A percentile compares a stretch with the other conserved stretches of the same genome.
phyloP scores from a whole-genome alignment of 2,329 filamentous ascomycete genomes.

The Neofusicoccum sp. region DNA sequence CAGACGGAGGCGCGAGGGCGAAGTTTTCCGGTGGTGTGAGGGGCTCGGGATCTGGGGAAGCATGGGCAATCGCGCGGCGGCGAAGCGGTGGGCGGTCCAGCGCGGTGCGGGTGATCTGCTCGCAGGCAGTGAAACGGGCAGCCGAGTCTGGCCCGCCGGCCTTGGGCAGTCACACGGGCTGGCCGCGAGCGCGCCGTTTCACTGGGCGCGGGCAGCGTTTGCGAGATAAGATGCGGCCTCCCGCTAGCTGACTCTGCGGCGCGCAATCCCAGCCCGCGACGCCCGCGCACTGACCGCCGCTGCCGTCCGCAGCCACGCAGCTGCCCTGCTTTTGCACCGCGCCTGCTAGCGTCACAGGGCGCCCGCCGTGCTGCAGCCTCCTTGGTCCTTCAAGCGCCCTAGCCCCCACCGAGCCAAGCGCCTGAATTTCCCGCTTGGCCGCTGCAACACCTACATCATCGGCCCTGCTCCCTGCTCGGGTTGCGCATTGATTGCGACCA shows the following conservation, averaged over 20 bases:
- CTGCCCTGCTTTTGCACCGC: conserved; percentile 10
- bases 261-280: conserved; percentile 10
- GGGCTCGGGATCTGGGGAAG: conserved; percentile 12
- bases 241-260: conserved; percentile 7
- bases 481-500: conserved; percentile 14
- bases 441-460: conserved; percentile 13
- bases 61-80: not conserved
- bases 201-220: not conserved
- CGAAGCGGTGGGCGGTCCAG: not conserved
- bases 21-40: conserved; percentile 3
- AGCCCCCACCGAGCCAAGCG: conserved; percentile 12
- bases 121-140: not conserved
- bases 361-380: not conserved
- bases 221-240: not conserved
- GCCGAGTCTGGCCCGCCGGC: not conserved
- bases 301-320: not conserved
- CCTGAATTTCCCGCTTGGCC: conserved; percentile 14
- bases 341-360: conserved; percentile 6
- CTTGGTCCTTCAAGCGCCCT: conserved; percentile 7
- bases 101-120: not conserved
- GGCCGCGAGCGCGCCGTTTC: not conserved
- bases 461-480: conserved; percentile 10
- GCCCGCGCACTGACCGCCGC: conserved; percentile 1
- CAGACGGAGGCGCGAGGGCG: not conserved
- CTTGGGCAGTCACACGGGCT: not conserved